Conservation (phyloP, 257 asterid genomes). For the Forsythia suspensa region DNA sequence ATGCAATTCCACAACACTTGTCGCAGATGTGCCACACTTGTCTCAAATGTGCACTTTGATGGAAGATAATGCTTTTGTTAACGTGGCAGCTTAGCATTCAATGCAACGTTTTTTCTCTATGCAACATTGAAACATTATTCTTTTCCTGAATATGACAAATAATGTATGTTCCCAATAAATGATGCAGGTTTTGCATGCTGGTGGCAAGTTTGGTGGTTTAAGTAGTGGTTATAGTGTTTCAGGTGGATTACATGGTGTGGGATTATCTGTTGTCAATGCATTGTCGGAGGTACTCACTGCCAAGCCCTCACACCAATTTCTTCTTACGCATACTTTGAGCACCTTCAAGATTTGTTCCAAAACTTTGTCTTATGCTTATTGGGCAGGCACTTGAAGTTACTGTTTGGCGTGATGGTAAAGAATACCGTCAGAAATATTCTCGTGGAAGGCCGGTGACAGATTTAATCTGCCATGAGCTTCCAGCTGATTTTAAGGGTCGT, state of each 20-base stretch:
- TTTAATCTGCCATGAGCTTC: constrained; percentile 61
- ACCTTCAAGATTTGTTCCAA: constrained; percentile 4
- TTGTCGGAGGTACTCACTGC: constrained; percentile 75
- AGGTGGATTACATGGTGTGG: constrained; percentile 99
- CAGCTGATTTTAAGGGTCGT: constrained; percentile 48
- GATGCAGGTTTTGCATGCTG: constrained; percentile 97
- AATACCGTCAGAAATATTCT: constrained; percentile 79
- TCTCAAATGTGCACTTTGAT: neutral
- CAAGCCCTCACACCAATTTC: neutral
- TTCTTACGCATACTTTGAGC: constrained; percentile 1
- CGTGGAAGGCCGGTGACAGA: constrained; percentile 83
- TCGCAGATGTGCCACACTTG: neutral
- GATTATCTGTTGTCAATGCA: constrained; percentile 96
- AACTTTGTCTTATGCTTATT: constrained; percentile 22
- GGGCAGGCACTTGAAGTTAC: constrained; percentile 79
- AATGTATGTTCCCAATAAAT: constrained; percentile 17
- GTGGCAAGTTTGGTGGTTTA: constrained; percentile 98
- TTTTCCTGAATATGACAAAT: constrained; percentile 15
- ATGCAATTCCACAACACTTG: constrained; percentile 2
- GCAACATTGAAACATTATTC: neutral
- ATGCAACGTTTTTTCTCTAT: constrained; percentile 14
- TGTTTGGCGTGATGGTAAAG: constrained; percentile 92
- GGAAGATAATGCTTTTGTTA: neutral
- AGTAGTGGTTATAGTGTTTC: constrained; percentile 98
- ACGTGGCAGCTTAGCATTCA: neutral